Base-by-base conservation (phyloP, 2,329 filamentous ascomycete species). In the Nemania bipapillata region DNA sequence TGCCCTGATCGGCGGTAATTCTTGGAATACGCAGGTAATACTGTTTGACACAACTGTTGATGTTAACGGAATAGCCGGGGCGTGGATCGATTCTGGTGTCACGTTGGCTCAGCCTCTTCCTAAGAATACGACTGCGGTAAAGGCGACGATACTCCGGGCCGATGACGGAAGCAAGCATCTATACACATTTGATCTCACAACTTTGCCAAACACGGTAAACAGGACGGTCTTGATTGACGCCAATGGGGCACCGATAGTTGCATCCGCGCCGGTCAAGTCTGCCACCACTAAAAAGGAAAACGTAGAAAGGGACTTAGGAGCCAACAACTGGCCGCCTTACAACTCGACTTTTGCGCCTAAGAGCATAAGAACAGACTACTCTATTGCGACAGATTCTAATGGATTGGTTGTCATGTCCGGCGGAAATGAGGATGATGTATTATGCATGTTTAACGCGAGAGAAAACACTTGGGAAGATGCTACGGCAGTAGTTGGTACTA, bases 381-480 rank as follows among this genome's bases (percentile, higher is more conserved):
- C 92, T 0, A 79, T 97, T 17, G 92, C 94, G 0, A 86, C 90
- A 73, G 89, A 88, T 68, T 75, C 85, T 1, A 81, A 87, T 70
- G 92, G 91, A 3, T 81, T 90, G 71, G 87, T 95, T 1, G 91
- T 96, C 15, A 89, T 97, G 68, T 89, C 91, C n/a, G 92, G 94
- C 52, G 94, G 94, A 28, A 89, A 87, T 73, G 80, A 83, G 5
- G 81, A 90, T 1, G 86, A 92, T 68, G 86, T 91, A 0, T 77
- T 98, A 4, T 88, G 86, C 71, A 88, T 97, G 68, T 98, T 97
- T 79, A 86, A 97, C 75, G 89, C 89, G 52, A 86, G 85, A 11
- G 81, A 88, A 53, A 97, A 97, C 78, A 83, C 85, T 53, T 98
- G 95, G 95, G 80, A 91, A 24, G 90, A 97, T 76, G 85, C 92